Base-by-base conservation (phyloP, 768 basidiomycete genomes). In the Gymnopilus junonius region DNA sequence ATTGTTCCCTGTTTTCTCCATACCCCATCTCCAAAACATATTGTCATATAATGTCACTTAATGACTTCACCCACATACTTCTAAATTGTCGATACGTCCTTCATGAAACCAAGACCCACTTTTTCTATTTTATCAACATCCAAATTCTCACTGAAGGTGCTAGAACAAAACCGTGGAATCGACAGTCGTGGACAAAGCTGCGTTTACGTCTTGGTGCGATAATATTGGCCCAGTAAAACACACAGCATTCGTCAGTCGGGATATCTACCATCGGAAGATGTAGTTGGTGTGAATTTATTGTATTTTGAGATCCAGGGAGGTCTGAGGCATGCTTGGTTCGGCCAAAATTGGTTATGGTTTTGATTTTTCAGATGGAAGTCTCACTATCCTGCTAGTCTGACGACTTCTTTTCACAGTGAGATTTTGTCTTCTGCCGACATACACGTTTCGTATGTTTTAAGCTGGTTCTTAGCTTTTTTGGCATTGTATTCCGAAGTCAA, bases 21-120 rank as follows among this genome's bases (percentile, higher is more conserved):
- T 58, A 59, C 58, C 32, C 63, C 56, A 54, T 43, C 62, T 59
- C 63, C 42, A 45, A 61, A 65, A 65, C 60, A 53, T 65, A 68
- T 65, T 55, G 20, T 51, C 62, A 63, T 65, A 56, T 63, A 61
- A 65, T 61, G 27, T 35, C 42, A 67, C 53, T 59, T 68, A 68
- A 65, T 68, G 25, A n/a, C 45, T 59, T 39, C 32, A 43, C 17
- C 35, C 31, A 29, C 29, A 15, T 10, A 4, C 25, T 46, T 46
- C 15, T 27, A 27, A 46, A 46, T 14, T 15, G 5, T 29, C 29
- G n/a, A 12, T n/a, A 51, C 29, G 25, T 27, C 45, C 25, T 46
- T 46, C 40, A n/a, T 42, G 17, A 40, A 42, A 4, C 20, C 17
- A 42, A 42, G 40, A 42, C 8, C n/a, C n/a, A 5, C 7, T 4